phyloP scores from a whole-genome alignment of 345 rosid species.

The Eucalyptus albens region DNA sequence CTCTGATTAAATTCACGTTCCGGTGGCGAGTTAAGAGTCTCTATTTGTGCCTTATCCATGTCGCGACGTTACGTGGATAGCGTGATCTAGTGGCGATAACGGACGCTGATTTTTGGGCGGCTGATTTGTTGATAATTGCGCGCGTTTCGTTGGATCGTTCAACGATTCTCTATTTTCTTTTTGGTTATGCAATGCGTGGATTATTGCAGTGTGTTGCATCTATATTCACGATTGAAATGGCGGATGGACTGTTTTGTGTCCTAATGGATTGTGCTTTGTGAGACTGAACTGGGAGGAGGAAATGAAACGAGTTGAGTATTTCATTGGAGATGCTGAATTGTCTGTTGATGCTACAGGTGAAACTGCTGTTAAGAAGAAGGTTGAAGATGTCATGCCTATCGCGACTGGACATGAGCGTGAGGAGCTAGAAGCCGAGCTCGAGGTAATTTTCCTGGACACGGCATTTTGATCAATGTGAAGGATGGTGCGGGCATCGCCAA shows the following conservation, averaged over 20 bases:
- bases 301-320: background rate
- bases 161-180: background rate
- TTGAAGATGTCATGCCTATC: conserved; percentile 41
- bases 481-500: background rate
- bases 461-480: background rate
- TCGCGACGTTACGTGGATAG: background rate
- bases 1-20: background rate
- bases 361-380: conserved; percentile 13
- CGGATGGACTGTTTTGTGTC: background rate
- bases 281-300: background rate
- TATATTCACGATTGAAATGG: background rate
- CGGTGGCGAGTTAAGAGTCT: background rate
- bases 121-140: background rate
- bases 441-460: background rate
- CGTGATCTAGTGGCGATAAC: background rate
- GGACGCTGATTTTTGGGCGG: background rate
- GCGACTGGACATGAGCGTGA: conserved; percentile 48
- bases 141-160: background rate
- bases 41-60: background rate
- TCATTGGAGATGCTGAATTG: background rate
- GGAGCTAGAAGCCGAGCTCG: conserved; percentile 42
- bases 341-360: background rate
- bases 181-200: background rate
- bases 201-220: background rate
- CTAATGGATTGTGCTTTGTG: background rate